Conservation (phyloP, 495 filamentous ascomycete genomes). For the Cercophora newfieldiana region DNA sequence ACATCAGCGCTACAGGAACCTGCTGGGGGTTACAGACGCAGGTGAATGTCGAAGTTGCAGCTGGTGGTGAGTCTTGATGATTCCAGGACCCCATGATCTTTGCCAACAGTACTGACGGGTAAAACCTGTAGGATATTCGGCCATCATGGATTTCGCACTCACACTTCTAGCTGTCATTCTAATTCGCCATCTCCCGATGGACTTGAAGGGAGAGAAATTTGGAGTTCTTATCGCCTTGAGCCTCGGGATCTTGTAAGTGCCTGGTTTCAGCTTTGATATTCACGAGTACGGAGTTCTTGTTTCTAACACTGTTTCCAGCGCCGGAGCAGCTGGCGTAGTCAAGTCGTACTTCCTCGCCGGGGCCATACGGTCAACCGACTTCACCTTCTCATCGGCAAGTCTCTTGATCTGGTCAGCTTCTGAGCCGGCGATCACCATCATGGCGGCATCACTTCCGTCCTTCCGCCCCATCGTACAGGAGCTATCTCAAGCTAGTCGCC, state of each 20-base stretch:
- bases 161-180: constrained; percentile 37
- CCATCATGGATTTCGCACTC: constrained; percentile 39
- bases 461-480: constrained; percentile 11
- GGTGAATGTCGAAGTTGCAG: constrained; percentile 33
- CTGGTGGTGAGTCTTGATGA: constrained; percentile 28
- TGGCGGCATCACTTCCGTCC: constrained; percentile 14
- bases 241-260: constrained; percentile 38
- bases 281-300: no score
- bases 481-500: background rate
- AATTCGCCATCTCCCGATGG: constrained; percentile 40
- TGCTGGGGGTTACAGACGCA: constrained; percentile 36
- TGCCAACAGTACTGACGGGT: constrained; percentile 1
- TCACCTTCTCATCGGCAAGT: constrained; percentile 16
- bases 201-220: constrained; percentile 32
- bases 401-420: constrained; percentile 16
- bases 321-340: constrained; percentile 15
- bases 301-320: background rate
- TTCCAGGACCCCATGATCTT: background rate
- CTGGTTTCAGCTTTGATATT: background rate
- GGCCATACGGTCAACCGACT: constrained; percentile 9
- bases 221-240: constrained; percentile 44
- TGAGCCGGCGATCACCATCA: constrained; percentile 15
- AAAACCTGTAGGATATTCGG: constrained; percentile 34
- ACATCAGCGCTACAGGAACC: constrained; percentile 20
- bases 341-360: constrained; percentile 13